Conservation (phyloP, 2,329 filamentous ascomycete genomes). For the Albophoma yamanashiensis region DNA sequence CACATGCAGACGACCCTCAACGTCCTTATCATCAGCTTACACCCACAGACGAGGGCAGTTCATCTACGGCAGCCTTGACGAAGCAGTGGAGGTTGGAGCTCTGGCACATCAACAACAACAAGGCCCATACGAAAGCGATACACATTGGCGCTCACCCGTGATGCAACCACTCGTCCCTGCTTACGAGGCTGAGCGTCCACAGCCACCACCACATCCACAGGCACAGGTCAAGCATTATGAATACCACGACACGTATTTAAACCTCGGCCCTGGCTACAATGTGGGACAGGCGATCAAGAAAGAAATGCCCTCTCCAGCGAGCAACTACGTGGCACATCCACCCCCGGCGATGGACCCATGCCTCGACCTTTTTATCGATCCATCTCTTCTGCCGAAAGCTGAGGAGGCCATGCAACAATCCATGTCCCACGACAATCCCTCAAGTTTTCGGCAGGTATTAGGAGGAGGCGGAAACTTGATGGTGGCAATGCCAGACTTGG, state of each 20-base stretch:
- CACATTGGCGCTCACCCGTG: not conserved
- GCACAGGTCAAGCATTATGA: not conserved
- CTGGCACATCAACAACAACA: not conserved
- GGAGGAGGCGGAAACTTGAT: not conserved
- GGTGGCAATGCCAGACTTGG: slow-evolving; percentile 6
- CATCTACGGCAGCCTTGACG: not conserved
- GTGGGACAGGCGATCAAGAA: not conserved
- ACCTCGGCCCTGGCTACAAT: not conserved
- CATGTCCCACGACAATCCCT: not conserved
- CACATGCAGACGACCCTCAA: not conserved
- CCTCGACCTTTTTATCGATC: slow-evolving; percentile 5
- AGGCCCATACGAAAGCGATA: not conserved
- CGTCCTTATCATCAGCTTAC: not conserved
- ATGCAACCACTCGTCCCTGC: not conserved
- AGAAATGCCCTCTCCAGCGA: not conserved
- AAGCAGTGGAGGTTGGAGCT: not conserved
- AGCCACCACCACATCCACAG: not conserved
- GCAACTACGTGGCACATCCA: not conserved
- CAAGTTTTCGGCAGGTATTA: not conserved
- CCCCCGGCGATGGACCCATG: not conserved
- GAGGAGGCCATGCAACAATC: not conserved
- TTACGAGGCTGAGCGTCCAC: not conserved
- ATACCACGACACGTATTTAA: not conserved
- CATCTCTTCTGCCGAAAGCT: slow-evolving; percentile 2
- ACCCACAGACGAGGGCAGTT: not conserved